Evolutionary conservation across 371 early-diverging fungal species (phyloP).

Genomic region (Haplosporangium sp.): DNA sequence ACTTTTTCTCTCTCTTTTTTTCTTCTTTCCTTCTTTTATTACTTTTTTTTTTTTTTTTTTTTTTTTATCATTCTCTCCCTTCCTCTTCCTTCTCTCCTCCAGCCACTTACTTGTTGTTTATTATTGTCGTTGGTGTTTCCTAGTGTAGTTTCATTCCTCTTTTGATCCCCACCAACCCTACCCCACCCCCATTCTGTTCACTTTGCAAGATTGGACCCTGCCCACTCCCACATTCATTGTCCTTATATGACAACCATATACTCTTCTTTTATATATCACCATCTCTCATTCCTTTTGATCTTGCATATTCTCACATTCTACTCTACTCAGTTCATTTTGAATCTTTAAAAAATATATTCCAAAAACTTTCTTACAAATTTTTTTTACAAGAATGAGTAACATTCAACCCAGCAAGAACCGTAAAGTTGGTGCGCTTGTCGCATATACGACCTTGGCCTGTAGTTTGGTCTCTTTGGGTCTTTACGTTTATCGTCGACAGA

Average conservation of each 20-base stretch:
- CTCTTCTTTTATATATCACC: background rate
- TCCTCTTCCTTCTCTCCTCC: constrained; percentile 1
- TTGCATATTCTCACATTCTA: background rate
- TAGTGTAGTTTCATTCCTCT: background rate
- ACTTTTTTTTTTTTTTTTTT: background rate
- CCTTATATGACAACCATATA: too few species aligned
- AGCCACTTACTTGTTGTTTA: background rate
- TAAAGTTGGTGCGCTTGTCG: constrained; percentile 35
- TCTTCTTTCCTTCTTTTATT: background rate
- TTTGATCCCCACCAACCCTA: constrained; percentile 1
- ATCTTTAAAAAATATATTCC: too few species aligned
- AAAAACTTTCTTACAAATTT: too few species aligned
- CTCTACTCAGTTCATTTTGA: background rate
- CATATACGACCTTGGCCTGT: constrained; percentile 47
- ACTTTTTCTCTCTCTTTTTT: background rate
- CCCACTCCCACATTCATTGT: background rate
- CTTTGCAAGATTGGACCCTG: constrained; percentile 39
- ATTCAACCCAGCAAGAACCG: constrained; percentile 29
- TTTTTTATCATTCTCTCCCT: background rate
- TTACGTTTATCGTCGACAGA: constrained; percentile 52
- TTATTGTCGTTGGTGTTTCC: background rate
- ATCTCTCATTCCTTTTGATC: background rate
- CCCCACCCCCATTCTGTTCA: constrained; percentile 26
- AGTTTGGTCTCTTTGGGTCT: constrained; percentile 61
- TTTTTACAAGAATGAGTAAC: constrained; percentile 28